Evolutionary conservation across 345 rosid genomes (phyloP).

Genomic region (Turritis glabra): DNA sequence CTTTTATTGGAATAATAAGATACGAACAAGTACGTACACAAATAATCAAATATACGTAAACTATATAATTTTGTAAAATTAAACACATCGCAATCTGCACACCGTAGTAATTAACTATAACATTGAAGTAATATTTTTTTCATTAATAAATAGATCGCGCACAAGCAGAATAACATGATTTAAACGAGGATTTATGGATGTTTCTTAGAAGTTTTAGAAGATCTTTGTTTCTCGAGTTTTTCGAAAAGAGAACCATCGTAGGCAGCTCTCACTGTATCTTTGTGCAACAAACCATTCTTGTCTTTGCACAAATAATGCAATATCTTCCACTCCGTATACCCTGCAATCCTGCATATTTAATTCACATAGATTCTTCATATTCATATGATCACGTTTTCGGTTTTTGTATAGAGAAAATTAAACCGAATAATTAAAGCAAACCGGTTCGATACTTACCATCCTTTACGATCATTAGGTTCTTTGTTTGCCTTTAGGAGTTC

Average conservation of each 20-base stretch:
- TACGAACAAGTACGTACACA: neutral
- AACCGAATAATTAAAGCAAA: slow-evolving; percentile 8
- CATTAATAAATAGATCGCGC: neutral
- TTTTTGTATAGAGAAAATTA: neutral
- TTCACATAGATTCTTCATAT: neutral
- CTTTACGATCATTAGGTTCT: slow-evolving; percentile 54
- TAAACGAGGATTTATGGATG: neutral
- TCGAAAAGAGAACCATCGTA: slow-evolving; percentile 87
- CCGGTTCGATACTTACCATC: slow-evolving; percentile 48
- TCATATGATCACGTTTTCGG: neutral
- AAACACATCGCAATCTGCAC: slow-evolving; percentile 22
- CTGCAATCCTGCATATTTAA: slow-evolving; percentile 50
- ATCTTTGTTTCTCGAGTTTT: slow-evolving; percentile 53
- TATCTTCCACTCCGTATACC: slow-evolving; percentile 72
- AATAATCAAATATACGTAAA: neutral
- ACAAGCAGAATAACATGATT: neutral
- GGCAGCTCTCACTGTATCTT: slow-evolving; percentile 59
- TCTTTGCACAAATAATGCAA: slow-evolving; percentile 63
- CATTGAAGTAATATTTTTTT: neutral
- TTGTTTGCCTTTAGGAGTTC: slow-evolving; percentile 56
- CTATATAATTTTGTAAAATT: neutral
- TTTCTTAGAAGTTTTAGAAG: slow-evolving; percentile 45
- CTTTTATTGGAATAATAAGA: neutral
- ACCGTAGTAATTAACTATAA: neutral
- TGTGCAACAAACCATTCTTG: slow-evolving; percentile 62